Evolutionary conservation across 495 filamentous ascomycete species (phyloP), one percentile per base, ranked within the genome.

Genomic region (Stereocaulon alpinum): DNA sequence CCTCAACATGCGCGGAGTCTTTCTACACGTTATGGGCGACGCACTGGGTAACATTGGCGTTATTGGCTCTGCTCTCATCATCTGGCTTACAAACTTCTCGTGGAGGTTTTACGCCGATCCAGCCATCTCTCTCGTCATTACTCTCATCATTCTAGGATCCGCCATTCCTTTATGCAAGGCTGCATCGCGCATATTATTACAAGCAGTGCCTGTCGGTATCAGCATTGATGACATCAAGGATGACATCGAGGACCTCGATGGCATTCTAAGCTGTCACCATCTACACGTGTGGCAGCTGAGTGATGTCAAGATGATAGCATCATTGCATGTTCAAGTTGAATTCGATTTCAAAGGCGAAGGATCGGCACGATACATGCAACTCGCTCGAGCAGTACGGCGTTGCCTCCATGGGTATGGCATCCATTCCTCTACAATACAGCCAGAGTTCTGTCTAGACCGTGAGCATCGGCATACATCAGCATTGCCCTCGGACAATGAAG

Each of bases 231-330:
- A 96, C 55, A 91, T 98, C 74, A 88, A 92, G 64, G 84, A 87
- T 56, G 93, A 98, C 69, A 95, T 98, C 58, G 80, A 88, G 63
- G 72, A 79, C 24, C 82, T 97, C 15, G 86, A 83, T 0, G 92
- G 92, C 45, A 83, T 98, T 40, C 74, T 89, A 61, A 87, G 86
- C 67, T 93, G 91, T 59, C 93, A 98, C 72, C 91, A 98, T 66
- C 77, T 98, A 12, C 93, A 98, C 70, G 91, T 98, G 61, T 98
- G 93, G 93, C 92, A 96, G 70, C 80, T 98, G 30, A 93, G 85
- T 44, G 92, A 96, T 67, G 89, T 90, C 14, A 95, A 96, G 73
- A 77, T 94, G 37, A 85, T 98, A 20, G 91, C 94, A 4, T 89
- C 86, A 0, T 79, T 98, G 66, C 93, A 98, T 69, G 86, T 98